Evolutionary conservation across 73 alveolate genomes (phyloP).

Genomic region (Symbiodinium natans): DNA sequence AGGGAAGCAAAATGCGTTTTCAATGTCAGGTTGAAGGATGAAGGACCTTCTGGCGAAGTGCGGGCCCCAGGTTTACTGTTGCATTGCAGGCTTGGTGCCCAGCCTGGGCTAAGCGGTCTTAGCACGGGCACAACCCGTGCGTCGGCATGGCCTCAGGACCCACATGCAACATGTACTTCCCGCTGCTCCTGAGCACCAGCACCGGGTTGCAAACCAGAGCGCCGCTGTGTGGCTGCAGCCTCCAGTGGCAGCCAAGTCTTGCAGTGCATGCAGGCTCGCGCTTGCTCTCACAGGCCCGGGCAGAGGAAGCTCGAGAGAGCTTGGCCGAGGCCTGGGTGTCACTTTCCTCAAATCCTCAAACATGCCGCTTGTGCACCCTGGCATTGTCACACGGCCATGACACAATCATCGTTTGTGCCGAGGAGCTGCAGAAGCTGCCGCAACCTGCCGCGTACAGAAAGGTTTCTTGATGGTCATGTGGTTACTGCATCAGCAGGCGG

Average conservation of each 20-base stretch:
- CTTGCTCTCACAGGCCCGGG: background rate
- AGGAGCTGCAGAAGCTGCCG: conserved; percentile 69
- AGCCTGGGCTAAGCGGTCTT: background rate
- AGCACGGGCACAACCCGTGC: background rate
- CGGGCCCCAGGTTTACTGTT: too few relatives aligned
- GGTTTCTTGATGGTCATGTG: background rate
- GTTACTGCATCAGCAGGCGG: conserved; percentile 24
- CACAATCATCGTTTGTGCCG: background rate
- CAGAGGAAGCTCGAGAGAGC: background rate
- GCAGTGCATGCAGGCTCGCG: background rate
- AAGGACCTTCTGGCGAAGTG: too few relatives aligned
- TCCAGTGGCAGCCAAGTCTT: background rate
- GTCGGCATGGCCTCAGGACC: background rate
- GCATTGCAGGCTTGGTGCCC: too few relatives aligned
- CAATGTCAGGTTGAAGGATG: too few relatives aligned
- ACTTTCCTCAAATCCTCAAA: too few relatives aligned
- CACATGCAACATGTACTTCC: too few relatives aligned
- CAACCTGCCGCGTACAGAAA: conserved; percentile 2
- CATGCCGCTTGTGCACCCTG: too few relatives aligned
- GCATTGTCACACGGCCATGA: too few relatives aligned
- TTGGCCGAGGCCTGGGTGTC: background rate
- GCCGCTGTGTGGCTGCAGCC: background rate
- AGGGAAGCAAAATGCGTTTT: background rate
- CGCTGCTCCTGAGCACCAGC: background rate
- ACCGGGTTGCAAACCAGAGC: background rate